These are phyloP conservation scores for Globisporangium recalcitrans DNA, from an alignment of 352 stramenopile genomes.

Conservation along the genomic window DNA sequence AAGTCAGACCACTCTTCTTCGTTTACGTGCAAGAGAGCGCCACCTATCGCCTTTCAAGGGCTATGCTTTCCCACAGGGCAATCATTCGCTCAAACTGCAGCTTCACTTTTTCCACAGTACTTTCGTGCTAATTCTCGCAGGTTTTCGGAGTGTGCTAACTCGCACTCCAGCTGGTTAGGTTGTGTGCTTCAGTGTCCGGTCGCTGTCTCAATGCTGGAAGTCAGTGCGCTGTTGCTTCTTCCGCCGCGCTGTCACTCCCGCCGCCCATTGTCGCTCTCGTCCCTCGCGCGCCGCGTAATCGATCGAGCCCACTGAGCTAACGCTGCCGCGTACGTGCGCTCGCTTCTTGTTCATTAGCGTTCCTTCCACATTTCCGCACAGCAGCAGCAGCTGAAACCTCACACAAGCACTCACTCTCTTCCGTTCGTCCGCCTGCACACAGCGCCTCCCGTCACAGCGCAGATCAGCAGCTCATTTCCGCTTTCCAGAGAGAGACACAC, in stretches of 20 bases:
- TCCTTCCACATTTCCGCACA: not conserved
- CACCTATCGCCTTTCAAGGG: not conserved
- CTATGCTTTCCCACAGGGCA: not conserved
- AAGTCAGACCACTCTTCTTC: not conserved
- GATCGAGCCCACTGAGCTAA: not conserved
- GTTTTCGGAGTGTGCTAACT: not conserved
- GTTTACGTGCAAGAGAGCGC: not conserved
- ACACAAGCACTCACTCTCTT: not conserved
- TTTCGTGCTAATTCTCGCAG: not conserved
- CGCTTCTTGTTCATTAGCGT: not conserved
- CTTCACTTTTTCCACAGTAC: not conserved
- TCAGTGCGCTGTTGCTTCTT: not conserved
- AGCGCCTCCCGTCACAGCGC: not conserved
- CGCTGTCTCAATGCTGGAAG: not conserved
- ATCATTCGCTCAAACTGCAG: too few relatives aligned
- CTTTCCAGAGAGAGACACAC: not conserved
- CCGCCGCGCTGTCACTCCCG: too few relatives aligned
- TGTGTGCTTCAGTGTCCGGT: not conserved
- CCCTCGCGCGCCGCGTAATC: not conserved
- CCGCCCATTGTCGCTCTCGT: not conserved
- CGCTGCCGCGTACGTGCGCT: not conserved
- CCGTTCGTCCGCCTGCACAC: not conserved
- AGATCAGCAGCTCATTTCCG: not conserved
- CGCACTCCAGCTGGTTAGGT: not conserved
- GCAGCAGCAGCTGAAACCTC: not conserved